Conservation (phyloP, 1,284 basidiomycete species). For the Earliella scabrosa region DNA sequence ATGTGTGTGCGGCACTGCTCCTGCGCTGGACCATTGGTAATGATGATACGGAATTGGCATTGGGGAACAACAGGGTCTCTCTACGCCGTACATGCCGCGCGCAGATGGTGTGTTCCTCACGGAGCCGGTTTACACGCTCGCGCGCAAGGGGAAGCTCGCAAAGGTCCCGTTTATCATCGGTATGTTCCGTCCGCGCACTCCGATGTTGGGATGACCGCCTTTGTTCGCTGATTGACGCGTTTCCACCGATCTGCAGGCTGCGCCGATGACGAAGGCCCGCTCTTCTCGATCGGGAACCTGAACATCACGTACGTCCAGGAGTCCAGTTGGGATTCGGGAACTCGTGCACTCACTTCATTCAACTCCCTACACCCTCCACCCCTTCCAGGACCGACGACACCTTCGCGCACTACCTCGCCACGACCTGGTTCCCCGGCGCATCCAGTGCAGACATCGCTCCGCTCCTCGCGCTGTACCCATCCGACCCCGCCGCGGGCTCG, state of each 20-base stretch:
- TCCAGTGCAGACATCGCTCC: constrained; percentile 32
- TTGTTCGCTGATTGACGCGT: no score
- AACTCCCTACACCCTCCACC: no score
- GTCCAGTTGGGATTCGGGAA: no score
- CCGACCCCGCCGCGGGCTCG: constrained; percentile 48
- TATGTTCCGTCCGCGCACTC: background rate
- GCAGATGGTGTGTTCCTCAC: constrained; percentile 43
- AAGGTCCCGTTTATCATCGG: constrained; percentile 35
- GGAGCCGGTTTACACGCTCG: constrained; percentile 17
- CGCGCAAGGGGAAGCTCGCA: constrained; percentile 20
- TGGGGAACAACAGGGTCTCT: constrained; percentile 5
- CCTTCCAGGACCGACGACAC: constrained; percentile 10
- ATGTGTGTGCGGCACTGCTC: no score
- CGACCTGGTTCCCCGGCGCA: constrained; percentile 39
- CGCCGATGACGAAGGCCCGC: constrained; percentile 38
- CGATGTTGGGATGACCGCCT: background rate
- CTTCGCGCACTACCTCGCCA: constrained; percentile 1
- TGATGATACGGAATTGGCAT: no score
- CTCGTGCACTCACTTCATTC: background rate
- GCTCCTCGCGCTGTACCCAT: constrained; percentile 45
- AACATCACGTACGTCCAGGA: constrained; percentile 18
- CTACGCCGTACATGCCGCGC: constrained; percentile 38
- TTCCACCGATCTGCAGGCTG: no score
- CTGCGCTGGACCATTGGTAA: no score
- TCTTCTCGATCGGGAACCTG: constrained; percentile 25